Percentiles rank a stretch among this genome's conserved stretches.
These are phyloP conservation scores for Zymoseptoria brevis DNA, from an alignment of 2,329 filamentous ascomycete genomes.

Conservation along the genomic window DNA sequence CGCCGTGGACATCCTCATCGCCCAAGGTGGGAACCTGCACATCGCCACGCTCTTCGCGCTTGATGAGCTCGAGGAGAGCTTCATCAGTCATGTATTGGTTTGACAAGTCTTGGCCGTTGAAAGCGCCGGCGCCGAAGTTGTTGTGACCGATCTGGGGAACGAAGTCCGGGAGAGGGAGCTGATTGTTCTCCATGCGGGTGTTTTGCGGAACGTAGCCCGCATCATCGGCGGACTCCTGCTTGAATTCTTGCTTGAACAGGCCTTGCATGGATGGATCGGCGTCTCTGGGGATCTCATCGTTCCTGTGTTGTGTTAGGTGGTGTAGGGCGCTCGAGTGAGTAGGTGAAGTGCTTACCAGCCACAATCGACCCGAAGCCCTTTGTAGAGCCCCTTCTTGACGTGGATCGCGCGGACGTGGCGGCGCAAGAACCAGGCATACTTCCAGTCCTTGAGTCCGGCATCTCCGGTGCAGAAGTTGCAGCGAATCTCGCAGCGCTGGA, in stretches of 20 bases:
- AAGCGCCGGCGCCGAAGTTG: not conserved
- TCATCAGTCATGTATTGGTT: not conserved
- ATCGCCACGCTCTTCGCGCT: not conserved
- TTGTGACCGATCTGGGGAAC: not conserved
- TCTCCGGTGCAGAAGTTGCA: slow-evolving; percentile 22
- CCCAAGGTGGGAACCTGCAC: not conserved
- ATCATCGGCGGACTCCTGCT: not conserved
- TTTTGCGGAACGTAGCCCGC: not conserved
- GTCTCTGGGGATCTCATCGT: not conserved
- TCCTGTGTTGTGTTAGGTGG: not conserved
- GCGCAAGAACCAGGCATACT: slow-evolving; percentile 25
- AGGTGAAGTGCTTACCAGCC: slow-evolving; percentile 15
- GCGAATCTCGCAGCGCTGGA: slow-evolving; percentile 22
- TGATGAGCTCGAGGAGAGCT: not conserved
- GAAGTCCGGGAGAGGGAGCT: not conserved
- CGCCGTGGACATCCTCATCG: not conserved
- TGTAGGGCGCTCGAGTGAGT: not conserved
- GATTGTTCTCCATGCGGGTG: not conserved
- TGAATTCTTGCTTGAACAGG: not conserved
- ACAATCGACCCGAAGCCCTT: slow-evolving; percentile 12
- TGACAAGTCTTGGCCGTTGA: not conserved
- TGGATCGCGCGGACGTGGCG: slow-evolving; percentile 23
- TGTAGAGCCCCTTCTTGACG: slow-evolving; percentile 12
- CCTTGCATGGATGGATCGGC: not conserved
- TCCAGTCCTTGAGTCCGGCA: slow-evolving; percentile 15